phyloP scores from a whole-genome alignment of 352 stramenopile genomes.

The Globisporangium paroecandrum region DNA sequence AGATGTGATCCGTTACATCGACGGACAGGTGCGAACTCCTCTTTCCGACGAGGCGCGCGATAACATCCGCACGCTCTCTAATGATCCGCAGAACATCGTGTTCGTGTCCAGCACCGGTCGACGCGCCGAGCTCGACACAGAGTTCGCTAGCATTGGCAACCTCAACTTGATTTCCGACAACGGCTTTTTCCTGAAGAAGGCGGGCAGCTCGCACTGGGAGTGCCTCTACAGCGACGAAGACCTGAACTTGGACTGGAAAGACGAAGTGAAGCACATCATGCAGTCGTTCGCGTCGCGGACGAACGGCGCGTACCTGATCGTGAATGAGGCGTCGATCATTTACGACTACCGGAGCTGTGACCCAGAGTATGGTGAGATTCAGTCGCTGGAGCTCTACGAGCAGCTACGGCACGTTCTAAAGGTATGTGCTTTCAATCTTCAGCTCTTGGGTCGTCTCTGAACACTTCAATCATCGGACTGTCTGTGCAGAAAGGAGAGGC shows the following conservation, averaged over 20 bases:
- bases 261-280: conserved; percentile 94
- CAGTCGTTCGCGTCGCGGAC: conserved; percentile 96
- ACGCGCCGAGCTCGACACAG: conserved; percentile 45
- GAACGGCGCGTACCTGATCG: conserved; percentile 97
- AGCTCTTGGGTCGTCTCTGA: background rate
- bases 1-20: conserved; percentile 49
- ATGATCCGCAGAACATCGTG: conserved; percentile 61
- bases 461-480: background rate
- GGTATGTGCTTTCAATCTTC: conserved; percentile 30
- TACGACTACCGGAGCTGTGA: conserved; percentile 99
- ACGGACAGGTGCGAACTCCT: conserved; percentile 68
- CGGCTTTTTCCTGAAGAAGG: conserved; percentile 61
- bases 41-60: conserved; percentile 50
- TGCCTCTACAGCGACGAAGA: conserved; percentile 53
- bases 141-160: conserved; percentile 46
- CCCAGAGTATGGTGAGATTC: conserved; percentile 97
- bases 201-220: conserved; percentile 37
- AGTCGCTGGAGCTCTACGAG: conserved; percentile 90
- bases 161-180: conserved; percentile 70
- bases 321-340: conserved; percentile 95
- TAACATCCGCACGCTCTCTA: conserved; percentile 53
- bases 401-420: conserved; percentile 94
- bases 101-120: conserved; percentile 68
- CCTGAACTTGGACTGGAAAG: conserved; percentile 90
- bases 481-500: conserved; percentile 50